Evolutionary conservation across 805 yeast genomes (phyloP).

Genomic region (Maudiozyma turicensis): DNA sequence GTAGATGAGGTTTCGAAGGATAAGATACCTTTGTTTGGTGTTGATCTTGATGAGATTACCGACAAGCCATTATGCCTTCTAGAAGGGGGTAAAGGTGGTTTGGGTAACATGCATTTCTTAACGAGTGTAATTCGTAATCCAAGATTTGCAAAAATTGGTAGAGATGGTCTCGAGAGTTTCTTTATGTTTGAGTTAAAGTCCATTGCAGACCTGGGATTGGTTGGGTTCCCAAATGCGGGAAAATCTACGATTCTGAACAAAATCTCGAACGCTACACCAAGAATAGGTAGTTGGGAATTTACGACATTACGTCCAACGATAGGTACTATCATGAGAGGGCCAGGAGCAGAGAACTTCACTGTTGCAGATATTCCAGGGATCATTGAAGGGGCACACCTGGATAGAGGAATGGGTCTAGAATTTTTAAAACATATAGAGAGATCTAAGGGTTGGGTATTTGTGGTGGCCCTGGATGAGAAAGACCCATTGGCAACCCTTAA

Average conservation of each 20-base stretch:
- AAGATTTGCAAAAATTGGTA: slow-evolving; percentile 73
- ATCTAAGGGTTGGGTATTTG: slow-evolving; percentile 82
- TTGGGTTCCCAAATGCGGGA: slow-evolving; percentile 95
- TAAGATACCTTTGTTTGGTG: slow-evolving; percentile 69
- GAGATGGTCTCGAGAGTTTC: slow-evolving; percentile 52
- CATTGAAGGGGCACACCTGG: slow-evolving; percentile 74
- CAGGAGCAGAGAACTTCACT: slow-evolving; percentile 59
- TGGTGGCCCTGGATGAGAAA: slow-evolving; percentile 59
- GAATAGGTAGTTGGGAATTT: slow-evolving; percentile 94
- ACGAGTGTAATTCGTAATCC: slow-evolving; percentile 83
- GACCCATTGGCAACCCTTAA: slow-evolving; percentile 61
- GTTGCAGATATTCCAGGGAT: slow-evolving; percentile 98
- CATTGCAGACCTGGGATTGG: slow-evolving; percentile 87
- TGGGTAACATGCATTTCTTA: slow-evolving; percentile 93
- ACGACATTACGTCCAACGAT: slow-evolving; percentile 88
- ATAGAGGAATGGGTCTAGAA: slow-evolving; percentile 89
- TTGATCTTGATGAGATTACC: slow-evolving; percentile 57
- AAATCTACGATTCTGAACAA: slow-evolving; percentile 82
- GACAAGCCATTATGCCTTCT: slow-evolving; percentile 59
- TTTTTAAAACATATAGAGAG: slow-evolving; percentile 89
- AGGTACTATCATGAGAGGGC: slow-evolving; percentile 67
- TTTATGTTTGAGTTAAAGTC: slow-evolving; percentile 79
- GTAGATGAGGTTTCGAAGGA: slow-evolving; percentile 54
- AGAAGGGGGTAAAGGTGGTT: slow-evolving; percentile 87
- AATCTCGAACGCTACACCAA: slow-evolving; percentile 80